Evolutionary conservation across 176 grass and related monocot genomes (phyloP), one percentile per base, ranked within the genome.

Genomic region (Echinochloa phyllopogon): DNA sequence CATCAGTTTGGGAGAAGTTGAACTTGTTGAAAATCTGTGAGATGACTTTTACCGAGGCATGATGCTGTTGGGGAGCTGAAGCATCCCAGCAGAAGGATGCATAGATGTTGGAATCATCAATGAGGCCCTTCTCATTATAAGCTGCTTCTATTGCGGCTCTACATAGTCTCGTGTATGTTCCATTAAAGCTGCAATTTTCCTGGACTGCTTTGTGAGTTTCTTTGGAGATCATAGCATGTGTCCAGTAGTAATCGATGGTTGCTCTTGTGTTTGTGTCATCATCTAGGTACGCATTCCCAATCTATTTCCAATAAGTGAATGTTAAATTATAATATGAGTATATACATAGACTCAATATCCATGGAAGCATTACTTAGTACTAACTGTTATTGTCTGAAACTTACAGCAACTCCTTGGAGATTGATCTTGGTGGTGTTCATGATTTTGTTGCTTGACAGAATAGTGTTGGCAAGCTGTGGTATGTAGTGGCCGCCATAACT

Each of bases 401-500:
- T 86, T 86, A 92, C 78, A 65, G 86, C 67, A 64, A 91, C 29
- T 53, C 85, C 89, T 83, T 88, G 80, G 39, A 91, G 81, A 81
- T 91, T 82, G 62, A 87, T 81, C 50, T 64, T 69, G 16, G 69
- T 50, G 23, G 39, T 41, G 8, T 83, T 84, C 11, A 16, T 71
- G 72, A 64, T 86, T 25, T 58, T 86, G 49, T 91, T 88, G 18
- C 91, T 72, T 1, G 53, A 76, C 52, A 90, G n/a, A 13, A 91
- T 91, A 25, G 74, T 56, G 25, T 87, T 80, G 25, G 92, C 85
- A n/a, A 94, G 92, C 59, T 90, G 76, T 61, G 88, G 91, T 76
- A 93, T 76, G 82, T 90, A 93, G 69, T 90, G 88, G 17, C 91
- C 88, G 6, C 84, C 71, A 52, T 90, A 93, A 69, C 91, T 93